These are phyloP conservation scores for Diplosphaera chodatii DNA, from an alignment of 139 green algal genomes.

Conservation along the genomic window DNA sequence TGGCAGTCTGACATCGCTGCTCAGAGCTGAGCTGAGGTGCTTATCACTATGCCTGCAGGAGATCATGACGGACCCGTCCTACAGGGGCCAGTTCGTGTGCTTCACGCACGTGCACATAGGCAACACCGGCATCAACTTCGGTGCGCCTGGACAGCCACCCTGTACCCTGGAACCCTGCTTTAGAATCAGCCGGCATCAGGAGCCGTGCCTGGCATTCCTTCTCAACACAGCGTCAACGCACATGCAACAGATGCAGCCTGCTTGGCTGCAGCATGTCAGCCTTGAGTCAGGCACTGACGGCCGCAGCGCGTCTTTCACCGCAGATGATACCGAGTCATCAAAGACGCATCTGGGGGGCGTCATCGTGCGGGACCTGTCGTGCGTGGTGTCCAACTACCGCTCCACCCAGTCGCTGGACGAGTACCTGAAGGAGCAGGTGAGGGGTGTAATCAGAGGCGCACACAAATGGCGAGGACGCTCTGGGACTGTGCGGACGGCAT, in stretches of 20 bases:
- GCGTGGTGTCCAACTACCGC: slow-evolving; percentile 94
- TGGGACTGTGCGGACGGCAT: no score
- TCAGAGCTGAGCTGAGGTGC: no score
- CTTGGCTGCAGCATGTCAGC: no score
- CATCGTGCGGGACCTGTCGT: slow-evolving; percentile 77
- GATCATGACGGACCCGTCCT: slow-evolving; percentile 96
- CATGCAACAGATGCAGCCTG: not conserved
- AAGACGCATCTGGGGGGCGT: slow-evolving; percentile 81
- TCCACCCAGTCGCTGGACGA: slow-evolving; percentile 75
- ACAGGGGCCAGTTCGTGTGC: slow-evolving; percentile 94
- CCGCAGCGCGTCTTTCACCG: not conserved
- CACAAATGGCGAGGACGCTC: no score
- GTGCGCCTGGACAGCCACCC: slow-evolving; percentile 31
- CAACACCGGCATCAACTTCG: slow-evolving; percentile 94
- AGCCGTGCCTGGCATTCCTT: no score
- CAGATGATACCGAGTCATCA: slow-evolving; percentile 84
- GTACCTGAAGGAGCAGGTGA: slow-evolving; percentile 67
- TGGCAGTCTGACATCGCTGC: no score
- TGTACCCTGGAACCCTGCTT: no score
- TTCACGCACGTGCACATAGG: slow-evolving; percentile 98
- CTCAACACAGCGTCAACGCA: not conserved
- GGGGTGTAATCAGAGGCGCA: no score
- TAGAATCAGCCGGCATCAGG: no score
- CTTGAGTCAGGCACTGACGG: no score
- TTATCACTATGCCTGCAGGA: slow-evolving; percentile 69